Conservation (phyloP, 441 rosid species). For the Melastoma candidum region DNA sequence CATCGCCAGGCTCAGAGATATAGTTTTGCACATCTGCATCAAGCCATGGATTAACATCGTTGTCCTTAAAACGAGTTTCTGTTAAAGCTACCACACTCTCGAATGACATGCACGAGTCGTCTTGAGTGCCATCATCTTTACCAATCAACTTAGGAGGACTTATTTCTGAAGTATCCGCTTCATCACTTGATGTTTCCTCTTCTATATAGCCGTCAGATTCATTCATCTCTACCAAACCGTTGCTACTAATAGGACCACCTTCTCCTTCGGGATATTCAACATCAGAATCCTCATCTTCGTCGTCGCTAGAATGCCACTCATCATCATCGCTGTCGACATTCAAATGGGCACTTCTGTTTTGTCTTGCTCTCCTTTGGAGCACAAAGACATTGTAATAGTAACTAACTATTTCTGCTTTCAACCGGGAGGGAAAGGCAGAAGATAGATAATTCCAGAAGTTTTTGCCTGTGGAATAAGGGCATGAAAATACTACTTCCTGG, state of each 20-base stretch:
- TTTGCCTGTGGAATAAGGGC: slow-evolving; percentile 30
- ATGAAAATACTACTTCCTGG: slow-evolving; percentile 31
- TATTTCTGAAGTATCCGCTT: slow-evolving; percentile 9
- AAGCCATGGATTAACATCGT: slow-evolving; percentile 13
- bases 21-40: slow-evolving; percentile 15
- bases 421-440: slow-evolving; percentile 33
- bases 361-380: slow-evolving; percentile 37
- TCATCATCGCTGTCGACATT: slow-evolving; percentile 59
- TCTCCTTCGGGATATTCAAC: slow-evolving; percentile 27
- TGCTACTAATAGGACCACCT: slow-evolving; percentile 9
- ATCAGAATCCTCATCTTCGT: slow-evolving; percentile 31
- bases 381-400: slow-evolving; percentile 57
- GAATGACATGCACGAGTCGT: slow-evolving; percentile 30
- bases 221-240: slow-evolving; percentile 6
- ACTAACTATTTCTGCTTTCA: slow-evolving; percentile 35
- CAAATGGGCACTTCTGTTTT: slow-evolving; percentile 38
- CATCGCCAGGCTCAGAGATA: slow-evolving; percentile 21
- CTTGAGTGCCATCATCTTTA: slow-evolving; percentile 20
- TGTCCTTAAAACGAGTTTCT: slow-evolving; percentile 15
- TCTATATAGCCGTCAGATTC: slow-evolving; percentile 27
- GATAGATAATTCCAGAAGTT: slow-evolving; percentile 39
- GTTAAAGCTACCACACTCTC: slow-evolving; percentile 9
- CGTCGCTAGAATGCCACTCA: slow-evolving; percentile 38
- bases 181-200: slow-evolving; percentile 11
- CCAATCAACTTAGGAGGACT: slow-evolving; percentile 10